phyloP scores from a whole-genome alignment of 345 rosid species.

The Lumnitzera racemosa region DNA sequence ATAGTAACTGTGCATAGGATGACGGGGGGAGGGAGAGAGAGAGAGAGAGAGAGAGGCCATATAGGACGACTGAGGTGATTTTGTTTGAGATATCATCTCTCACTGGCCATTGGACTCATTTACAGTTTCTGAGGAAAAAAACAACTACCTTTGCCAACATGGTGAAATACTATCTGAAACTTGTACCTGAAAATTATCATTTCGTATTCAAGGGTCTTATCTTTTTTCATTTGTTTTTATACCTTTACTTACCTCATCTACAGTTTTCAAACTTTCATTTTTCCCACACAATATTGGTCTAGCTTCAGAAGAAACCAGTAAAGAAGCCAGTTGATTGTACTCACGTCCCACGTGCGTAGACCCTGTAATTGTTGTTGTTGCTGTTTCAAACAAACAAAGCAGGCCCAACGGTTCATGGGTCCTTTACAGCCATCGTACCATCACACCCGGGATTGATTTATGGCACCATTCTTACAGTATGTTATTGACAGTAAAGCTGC shows the following conservation, averaged over 20 bases:
- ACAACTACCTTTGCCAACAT: too few species aligned
- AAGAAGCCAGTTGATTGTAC: slow-evolving; percentile 6
- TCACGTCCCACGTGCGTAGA: slow-evolving; percentile 11
- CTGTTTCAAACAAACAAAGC: slow-evolving; percentile 25
- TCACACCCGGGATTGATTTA: too few species aligned
- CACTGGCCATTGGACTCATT: slow-evolving; percentile 16
- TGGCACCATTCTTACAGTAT: too few species aligned
- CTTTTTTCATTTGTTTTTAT: too few species aligned
- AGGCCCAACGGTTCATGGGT: slow-evolving; percentile 33
- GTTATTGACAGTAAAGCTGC: too few species aligned
- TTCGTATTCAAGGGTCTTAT: too few species aligned
- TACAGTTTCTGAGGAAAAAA: slow-evolving; percentile 7
- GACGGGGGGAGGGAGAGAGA: neutral
- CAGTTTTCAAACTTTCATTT: too few species aligned
- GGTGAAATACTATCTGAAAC: too few species aligned
- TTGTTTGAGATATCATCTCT: slow-evolving; percentile 30
- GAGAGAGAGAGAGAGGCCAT: neutral
- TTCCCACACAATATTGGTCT: too few species aligned
- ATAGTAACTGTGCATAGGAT: slow-evolving; percentile 14
- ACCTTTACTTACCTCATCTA: too few species aligned
- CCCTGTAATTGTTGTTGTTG: slow-evolving; percentile 6
- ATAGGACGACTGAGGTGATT: slow-evolving; percentile 19
- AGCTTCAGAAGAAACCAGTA: too few species aligned
- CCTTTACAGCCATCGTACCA: neutral
- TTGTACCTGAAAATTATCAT: too few species aligned